phyloP scores from a whole-genome alignment of 768 basidiomycete genomes.

The Termitomyces sp. region DNA sequence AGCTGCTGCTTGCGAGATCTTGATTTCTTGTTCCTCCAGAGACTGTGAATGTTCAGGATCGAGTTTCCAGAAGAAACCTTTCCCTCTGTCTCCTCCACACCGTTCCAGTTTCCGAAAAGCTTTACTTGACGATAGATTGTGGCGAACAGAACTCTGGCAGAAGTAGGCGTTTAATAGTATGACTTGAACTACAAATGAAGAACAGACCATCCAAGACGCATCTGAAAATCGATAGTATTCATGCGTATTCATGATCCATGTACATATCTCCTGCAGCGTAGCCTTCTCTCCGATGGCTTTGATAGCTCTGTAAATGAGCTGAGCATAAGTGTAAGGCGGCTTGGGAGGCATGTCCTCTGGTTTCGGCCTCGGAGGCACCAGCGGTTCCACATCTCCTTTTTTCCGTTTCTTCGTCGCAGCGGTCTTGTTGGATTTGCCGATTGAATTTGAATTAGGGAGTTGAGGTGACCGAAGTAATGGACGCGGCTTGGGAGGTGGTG shows the following conservation, averaged over 20 bases:
- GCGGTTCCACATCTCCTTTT: constrained; percentile 47
- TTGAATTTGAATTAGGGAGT: constrained; percentile 60
- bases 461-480: constrained; percentile 35
- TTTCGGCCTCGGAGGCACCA: constrained; percentile 36
- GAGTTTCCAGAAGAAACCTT: constrained; percentile 92
- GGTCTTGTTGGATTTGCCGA: constrained; percentile 40
- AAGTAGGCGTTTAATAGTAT: background rate
- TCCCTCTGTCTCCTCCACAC: constrained; percentile 79
- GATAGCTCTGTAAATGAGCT: constrained; percentile 87
- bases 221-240: constrained; percentile 89
- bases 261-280: constrained; percentile 88
- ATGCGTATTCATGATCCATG: constrained; percentile 84
- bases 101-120: constrained; percentile 91
- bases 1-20: constrained; percentile 35
- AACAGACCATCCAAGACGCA: constrained; percentile 86
- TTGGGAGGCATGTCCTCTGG: constrained; percentile 83
- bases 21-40: constrained; percentile 67
- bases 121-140: constrained; percentile 88
- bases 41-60: constrained; percentile 67
- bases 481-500: constrained; percentile 32
- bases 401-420: constrained; percentile 66
- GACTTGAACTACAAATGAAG: background rate
- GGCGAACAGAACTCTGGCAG: constrained; percentile 82
- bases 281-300: constrained; percentile 76
- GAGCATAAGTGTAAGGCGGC: constrained; percentile 87